Percentiles rank a stretch among this genome's conserved stretches.
These are phyloP conservation scores for Ilyonectria destructans DNA, from an alignment of 2,329 filamentous ascomycete species.

Conservation along the genomic window DNA sequence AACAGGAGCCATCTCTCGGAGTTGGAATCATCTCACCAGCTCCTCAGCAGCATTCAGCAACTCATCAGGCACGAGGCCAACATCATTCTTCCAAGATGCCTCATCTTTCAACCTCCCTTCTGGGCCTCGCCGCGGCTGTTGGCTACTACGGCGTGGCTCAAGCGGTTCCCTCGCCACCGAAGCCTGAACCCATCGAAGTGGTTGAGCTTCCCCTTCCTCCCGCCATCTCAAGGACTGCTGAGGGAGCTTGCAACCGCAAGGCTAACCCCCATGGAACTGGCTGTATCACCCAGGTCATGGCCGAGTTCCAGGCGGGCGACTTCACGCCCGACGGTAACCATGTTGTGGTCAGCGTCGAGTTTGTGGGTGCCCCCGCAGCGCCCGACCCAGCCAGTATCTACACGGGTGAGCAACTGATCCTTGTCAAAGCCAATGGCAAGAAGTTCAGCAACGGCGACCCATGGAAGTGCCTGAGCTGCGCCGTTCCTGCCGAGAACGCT, in stretches of 20 bases:
- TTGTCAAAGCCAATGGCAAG: conserved; percentile 60
- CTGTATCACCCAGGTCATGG: not conserved
- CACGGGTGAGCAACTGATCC: conserved; percentile 56
- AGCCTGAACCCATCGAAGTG: conserved; percentile 12
- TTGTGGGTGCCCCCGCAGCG: conserved; percentile 59
- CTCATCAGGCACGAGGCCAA: too few relatives aligned
- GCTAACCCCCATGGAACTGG: conserved; percentile 1
- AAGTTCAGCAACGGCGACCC: conserved; percentile 61
- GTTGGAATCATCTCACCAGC: too few relatives aligned
- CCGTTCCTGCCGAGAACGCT: conserved; percentile 54
- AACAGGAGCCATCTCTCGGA: too few relatives aligned
- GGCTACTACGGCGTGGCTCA: too few relatives aligned
- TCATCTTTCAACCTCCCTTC: too few relatives aligned
- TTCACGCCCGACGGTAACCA: conserved; percentile 63
- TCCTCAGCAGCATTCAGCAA: too few relatives aligned
- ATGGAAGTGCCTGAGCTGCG: conserved; percentile 66
- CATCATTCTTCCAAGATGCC: too few relatives aligned
- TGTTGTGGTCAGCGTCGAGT: conserved; percentile 58
- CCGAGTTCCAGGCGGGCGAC: conserved; percentile 21
- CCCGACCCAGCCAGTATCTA: conserved; percentile 61
- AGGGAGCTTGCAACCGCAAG: not conserved
- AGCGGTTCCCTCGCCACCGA: not conserved
- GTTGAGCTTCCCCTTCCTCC: conserved; percentile 11
- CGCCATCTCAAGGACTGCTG: not conserved
- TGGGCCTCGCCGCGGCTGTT: too few relatives aligned